Evolutionary conservation across 768 basidiomycete genomes (phyloP).

Genomic region (Podaxis sp.): DNA sequence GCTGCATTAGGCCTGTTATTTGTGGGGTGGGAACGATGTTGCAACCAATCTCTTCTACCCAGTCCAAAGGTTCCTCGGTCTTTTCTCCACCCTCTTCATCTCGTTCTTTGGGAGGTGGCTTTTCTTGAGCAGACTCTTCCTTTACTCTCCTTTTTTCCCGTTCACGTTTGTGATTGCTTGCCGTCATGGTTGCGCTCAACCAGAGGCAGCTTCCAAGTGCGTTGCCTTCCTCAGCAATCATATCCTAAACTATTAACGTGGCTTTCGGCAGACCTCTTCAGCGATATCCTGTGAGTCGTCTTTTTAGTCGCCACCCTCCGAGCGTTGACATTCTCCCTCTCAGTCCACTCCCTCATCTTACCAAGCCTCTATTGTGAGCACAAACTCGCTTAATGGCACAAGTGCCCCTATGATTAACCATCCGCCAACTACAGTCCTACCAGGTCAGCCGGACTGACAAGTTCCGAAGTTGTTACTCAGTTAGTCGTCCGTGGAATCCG

Average conservation of each 20-base stretch:
- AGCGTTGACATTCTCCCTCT: not conserved
- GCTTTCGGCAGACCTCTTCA: not conserved
- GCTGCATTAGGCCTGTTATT: slow-evolving; percentile 1
- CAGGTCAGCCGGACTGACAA: slow-evolving; percentile 14
- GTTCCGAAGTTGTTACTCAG: not conserved
- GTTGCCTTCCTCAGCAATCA: not conserved
- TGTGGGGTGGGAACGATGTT: slow-evolving; percentile 21
- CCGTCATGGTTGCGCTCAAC: slow-evolving; percentile 12
- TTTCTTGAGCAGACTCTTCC: not conserved
- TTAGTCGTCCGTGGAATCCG: not conserved
- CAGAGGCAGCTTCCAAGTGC: slow-evolving; percentile 21
- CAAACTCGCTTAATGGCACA: not conserved
- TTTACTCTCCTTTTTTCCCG: slow-evolving; percentile 15
- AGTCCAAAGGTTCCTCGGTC: not conserved
- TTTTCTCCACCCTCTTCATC: slow-evolving; percentile 18
- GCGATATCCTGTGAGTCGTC: not conserved
- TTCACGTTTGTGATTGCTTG: not conserved
- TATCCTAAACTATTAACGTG: not conserved
- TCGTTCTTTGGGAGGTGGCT: not conserved
- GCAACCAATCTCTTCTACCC: slow-evolving; percentile 12
- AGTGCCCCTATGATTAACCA: not conserved
- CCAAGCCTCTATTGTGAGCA: slow-evolving; percentile 1
- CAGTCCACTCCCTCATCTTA: not conserved
- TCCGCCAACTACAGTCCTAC: not conserved
- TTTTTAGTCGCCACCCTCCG: not conserved